Conservation (phyloP, 129 eudicot species). For the Flaveria robusta region DNA sequence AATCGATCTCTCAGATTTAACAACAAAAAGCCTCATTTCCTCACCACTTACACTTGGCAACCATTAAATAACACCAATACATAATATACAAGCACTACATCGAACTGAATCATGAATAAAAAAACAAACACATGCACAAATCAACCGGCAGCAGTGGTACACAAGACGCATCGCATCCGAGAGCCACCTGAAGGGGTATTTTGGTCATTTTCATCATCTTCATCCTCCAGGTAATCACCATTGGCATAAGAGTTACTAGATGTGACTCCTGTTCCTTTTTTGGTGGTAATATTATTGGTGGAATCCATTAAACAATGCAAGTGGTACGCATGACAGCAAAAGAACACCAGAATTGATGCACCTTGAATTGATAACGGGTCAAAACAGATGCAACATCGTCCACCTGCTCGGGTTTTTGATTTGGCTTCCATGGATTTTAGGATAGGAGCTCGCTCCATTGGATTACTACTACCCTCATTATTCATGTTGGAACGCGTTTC, state of each 20-base stretch:
- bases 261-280: conserved; percentile 37
- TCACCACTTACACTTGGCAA: conserved; percentile 31
- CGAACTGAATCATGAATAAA: conserved; percentile 5
- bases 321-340: conserved; percentile 95
- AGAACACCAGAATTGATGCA: conserved; percentile 72
- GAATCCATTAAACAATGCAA: conserved; percentile 78
- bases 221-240: conserved; percentile 62
- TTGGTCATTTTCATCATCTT: conserved; percentile 48
- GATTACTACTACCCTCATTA: conserved; percentile 30
- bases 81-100: conserved; percentile 38
- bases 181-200: conserved; percentile 45
- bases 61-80: conserved; percentile 38
- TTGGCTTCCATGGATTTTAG: conserved; percentile 69
- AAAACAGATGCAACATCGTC: conserved; percentile 89
- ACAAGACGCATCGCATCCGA: conserved; percentile 77
- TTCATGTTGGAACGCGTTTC: conserved; percentile 60
- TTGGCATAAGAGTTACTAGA: conserved; percentile 48
- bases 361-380: conserved; percentile 80
- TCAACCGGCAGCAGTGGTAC: conserved; percentile 94
- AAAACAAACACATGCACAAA: conserved; percentile 15
- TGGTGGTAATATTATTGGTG: conserved; percentile 46
- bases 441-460: conserved; percentile 51
- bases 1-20: conserved; percentile 28
- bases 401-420: conserved; percentile 81
- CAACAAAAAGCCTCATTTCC: conserved; percentile 42